phyloP scores from a whole-genome alignment of 2,329 filamentous ascomycete genomes.

The Neoscytalidium dimidiatum region DNA sequence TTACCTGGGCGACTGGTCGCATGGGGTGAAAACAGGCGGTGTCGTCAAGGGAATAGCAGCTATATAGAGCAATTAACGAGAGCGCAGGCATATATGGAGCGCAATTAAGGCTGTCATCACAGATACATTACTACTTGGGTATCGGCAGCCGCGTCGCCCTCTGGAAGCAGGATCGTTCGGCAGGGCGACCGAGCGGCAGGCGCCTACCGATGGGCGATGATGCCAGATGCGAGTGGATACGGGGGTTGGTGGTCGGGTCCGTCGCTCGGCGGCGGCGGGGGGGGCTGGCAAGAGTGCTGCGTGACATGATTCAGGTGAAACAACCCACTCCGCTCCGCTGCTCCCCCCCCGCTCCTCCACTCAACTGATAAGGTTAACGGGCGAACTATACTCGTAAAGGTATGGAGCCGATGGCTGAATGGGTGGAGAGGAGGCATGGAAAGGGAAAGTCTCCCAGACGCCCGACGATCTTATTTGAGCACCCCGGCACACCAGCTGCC shows the following conservation, averaged over 20 bases:
- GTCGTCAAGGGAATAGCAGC: background rate
- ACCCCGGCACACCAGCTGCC: background rate
- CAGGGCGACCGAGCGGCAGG: background rate
- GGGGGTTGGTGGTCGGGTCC: background rate
- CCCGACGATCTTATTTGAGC: background rate
- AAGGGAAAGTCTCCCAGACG: slow-evolving; percentile 7
- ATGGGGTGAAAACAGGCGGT: background rate
- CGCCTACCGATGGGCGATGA: slow-evolving; percentile 3
- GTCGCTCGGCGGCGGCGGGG: background rate
- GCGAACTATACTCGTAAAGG: background rate
- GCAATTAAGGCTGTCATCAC: background rate
- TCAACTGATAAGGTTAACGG: slow-evolving; percentile 12
- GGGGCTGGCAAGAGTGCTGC: background rate
- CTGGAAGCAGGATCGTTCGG: background rate
- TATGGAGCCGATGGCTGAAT: background rate
- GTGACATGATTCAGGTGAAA: slow-evolving; percentile 15
- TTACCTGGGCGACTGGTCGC: background rate
- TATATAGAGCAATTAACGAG: slow-evolving; percentile 8
- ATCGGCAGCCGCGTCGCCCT: background rate
- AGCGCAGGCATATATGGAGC: background rate
- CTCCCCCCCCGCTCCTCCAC: slow-evolving; percentile 10
- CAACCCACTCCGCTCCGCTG: slow-evolving; percentile 7
- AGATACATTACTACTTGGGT: background rate
- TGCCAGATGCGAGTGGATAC: slow-evolving; percentile 2
- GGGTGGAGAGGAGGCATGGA: slow-evolving; percentile 1